Evolutionary conservation across 495 filamentous ascomycete genomes (phyloP).

Genomic region (Podospora pseudopauciseta): DNA sequence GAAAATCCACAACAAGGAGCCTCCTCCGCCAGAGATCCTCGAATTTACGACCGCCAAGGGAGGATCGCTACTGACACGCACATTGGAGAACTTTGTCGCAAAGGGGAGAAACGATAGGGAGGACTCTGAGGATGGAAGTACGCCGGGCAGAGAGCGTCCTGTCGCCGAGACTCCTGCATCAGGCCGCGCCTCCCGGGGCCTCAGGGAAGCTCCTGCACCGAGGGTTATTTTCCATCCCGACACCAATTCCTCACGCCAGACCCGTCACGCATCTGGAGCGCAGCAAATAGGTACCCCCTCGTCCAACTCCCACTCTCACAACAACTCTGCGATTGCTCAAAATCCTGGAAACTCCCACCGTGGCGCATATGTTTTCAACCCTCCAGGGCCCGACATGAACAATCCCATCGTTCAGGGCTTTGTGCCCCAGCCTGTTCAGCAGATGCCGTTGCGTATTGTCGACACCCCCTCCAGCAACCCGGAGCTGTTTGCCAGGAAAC

Average conservation of each 20-base stretch:
- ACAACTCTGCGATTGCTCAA: slow-evolving; percentile 16
- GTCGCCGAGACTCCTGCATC: slow-evolving; percentile 56
- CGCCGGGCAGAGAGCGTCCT: slow-evolving; percentile 60
- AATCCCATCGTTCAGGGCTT: slow-evolving; percentile 56
- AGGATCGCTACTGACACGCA: slow-evolving; percentile 70
- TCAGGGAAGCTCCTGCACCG: slow-evolving; percentile 74
- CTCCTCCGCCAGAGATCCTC: slow-evolving; percentile 76
- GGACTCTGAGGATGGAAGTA: slow-evolving; percentile 53
- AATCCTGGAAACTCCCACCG: slow-evolving; percentile 27
- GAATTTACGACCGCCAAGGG: slow-evolving; percentile 73
- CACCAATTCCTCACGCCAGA: slow-evolving; percentile 55
- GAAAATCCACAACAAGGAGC: slow-evolving; percentile 64
- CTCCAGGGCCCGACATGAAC: slow-evolving; percentile 36
- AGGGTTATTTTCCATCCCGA: slow-evolving; percentile 81
- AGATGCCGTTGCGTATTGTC: slow-evolving; percentile 63
- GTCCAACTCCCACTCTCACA: slow-evolving; percentile 29
- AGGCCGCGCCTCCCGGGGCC: slow-evolving; percentile 59
- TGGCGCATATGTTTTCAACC: slow-evolving; percentile 37
- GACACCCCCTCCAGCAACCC: slow-evolving; percentile 67
- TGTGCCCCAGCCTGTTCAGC: slow-evolving; percentile 53
- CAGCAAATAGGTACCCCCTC: slow-evolving; percentile 35
- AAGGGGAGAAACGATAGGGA: slow-evolving; percentile 48
- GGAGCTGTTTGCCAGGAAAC: slow-evolving; percentile 52
- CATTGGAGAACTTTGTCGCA: slow-evolving; percentile 63
- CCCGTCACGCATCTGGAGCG: slow-evolving; percentile 49